A percentile compares a stretch with the other conserved stretches of the same genome.
phyloP scores from a whole-genome alignment of 2,329 filamentous ascomycete genomes.

The Intubia oerlemansii region DNA sequence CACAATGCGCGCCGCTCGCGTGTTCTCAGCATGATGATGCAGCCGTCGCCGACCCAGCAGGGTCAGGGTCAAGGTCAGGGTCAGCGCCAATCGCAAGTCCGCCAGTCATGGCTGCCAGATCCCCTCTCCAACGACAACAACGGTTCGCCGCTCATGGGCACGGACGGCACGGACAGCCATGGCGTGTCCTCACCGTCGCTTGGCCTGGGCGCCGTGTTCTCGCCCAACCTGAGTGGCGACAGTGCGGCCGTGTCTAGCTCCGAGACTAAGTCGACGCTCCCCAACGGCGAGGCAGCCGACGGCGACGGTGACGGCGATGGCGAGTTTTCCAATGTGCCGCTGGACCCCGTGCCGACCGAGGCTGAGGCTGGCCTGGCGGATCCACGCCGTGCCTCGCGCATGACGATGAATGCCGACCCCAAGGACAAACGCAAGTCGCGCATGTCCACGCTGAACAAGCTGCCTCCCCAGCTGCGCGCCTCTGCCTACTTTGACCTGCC shows the following conservation, averaged over 20 bases:
- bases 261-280: no score
- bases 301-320: no score
- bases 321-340: no score
- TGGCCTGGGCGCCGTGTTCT: no score
- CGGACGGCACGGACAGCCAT: no score
- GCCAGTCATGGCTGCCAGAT: constrained; percentile 25
- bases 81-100: constrained; percentile 4
- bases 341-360: no score
- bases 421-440: constrained; percentile 19
- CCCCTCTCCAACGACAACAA: constrained; percentile 18
- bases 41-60: neutral
- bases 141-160: constrained; percentile 6
- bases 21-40: constrained; percentile 40
- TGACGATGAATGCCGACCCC: no score
- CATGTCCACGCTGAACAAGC: constrained; percentile 17
- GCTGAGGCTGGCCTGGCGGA: constrained; percentile 1
- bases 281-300: no score
- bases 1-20: constrained; percentile 55
- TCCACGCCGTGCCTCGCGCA: no score
- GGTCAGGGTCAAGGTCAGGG: constrained; percentile 7
- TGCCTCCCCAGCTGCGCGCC: constrained; percentile 76
- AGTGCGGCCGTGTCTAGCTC: no score
- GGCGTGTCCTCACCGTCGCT: no score
- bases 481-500: constrained; percentile 73
- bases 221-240: no score